phyloP scores from a whole-genome alignment of 441 rosid genomes.

The Pelargonium hybrid region DNA sequence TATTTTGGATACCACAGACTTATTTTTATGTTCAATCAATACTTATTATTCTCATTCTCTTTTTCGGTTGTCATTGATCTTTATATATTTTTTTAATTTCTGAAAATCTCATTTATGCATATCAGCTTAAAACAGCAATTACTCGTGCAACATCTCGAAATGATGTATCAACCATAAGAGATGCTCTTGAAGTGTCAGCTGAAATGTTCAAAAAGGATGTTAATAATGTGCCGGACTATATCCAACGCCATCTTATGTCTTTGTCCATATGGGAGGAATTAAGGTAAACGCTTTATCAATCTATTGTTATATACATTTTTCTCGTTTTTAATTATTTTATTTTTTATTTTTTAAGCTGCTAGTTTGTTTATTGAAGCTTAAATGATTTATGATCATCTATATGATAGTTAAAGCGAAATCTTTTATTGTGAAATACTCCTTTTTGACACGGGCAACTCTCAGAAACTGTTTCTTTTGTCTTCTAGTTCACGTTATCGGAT shows the following conservation, averaged over 20 bases:
- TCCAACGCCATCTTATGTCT: constrained; percentile 91
- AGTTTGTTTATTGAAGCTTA: background rate
- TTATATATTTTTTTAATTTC: background rate
- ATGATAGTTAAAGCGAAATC: too few species aligned
- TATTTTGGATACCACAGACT: background rate
- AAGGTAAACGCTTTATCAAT: constrained; percentile 38
- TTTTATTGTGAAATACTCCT: too few species aligned
- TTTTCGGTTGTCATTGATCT: constrained; percentile 11
- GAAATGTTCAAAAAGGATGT: constrained; percentile 88
- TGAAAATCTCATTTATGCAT: background rate
- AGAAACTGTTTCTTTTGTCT: too few species aligned
- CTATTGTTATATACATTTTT: constrained; percentile 2
- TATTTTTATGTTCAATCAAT: background rate
- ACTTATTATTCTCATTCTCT: background rate
- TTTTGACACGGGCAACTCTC: too few species aligned
- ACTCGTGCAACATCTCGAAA: constrained; percentile 87
- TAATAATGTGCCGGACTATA: constrained; percentile 82
- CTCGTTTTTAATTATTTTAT: background rate
- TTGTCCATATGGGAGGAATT: constrained; percentile 95
- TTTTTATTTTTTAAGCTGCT: background rate
- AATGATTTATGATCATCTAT: too few species aligned
- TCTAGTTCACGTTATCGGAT: too few species aligned
- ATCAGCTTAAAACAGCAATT: constrained; percentile 92
- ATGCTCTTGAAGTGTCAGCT: constrained; percentile 97
- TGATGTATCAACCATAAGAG: constrained; percentile 74